Evolutionary conservation across 306 rosid species (phyloP).

Genomic region (Gastrolobium bilobum): DNA sequence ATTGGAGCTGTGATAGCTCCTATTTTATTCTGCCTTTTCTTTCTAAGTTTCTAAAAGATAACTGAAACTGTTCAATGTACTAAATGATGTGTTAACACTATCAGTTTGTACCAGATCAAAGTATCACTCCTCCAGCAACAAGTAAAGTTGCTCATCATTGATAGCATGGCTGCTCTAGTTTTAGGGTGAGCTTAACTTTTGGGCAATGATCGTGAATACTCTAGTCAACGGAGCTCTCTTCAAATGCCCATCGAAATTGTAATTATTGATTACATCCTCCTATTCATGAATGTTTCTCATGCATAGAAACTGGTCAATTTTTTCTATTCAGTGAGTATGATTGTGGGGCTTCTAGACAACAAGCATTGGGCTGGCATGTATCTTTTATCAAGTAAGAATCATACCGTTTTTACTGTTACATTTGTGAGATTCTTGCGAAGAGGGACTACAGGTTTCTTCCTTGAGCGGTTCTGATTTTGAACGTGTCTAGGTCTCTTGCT

Average conservation of each 20-base stretch:
- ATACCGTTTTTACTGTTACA: background rate
- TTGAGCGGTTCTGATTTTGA: constrained; percentile 42
- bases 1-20: constrained; percentile 12
- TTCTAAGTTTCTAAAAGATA: constrained; percentile 7
- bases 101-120: constrained; percentile 87
- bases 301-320: constrained; percentile 32
- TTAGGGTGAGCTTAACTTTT: constrained; percentile 67
- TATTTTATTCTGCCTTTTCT: constrained; percentile 29
- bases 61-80: constrained; percentile 35
- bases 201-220: constrained; percentile 35
- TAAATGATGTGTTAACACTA: constrained; percentile 41
- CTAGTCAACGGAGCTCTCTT: constrained; percentile 35
- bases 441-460: constrained; percentile 37
- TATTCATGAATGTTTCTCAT: constrained; percentile 33
- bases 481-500: constrained; percentile 78
- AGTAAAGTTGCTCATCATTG: constrained; percentile 88
- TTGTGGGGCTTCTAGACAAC: constrained; percentile 67
- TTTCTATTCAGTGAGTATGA: constrained; percentile 72
- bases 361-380: constrained; percentile 85
- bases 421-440: constrained; percentile 37
- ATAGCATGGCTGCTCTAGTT: constrained; percentile 92
- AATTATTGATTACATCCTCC: constrained; percentile 29
- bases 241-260: constrained; percentile 38
- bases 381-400: constrained; percentile 85
- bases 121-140: constrained; percentile 76